Base-by-base conservation (phyloP, 495 filamentous ascomycete genomes). In the Oidiodendron maius region DNA sequence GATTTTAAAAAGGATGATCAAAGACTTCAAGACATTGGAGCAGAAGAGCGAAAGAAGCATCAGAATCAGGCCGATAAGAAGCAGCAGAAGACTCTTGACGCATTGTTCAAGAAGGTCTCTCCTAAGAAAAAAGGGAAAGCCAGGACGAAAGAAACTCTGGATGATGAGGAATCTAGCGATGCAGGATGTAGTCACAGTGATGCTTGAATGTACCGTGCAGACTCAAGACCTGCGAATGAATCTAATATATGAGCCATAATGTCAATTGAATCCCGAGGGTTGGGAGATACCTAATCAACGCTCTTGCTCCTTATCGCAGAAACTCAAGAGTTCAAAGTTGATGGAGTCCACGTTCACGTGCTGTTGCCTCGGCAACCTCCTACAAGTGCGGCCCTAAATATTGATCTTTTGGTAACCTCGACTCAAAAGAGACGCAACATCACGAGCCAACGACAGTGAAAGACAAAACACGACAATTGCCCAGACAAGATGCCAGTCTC, bases 41-140 rank as follows among this genome's bases (percentile, higher is more conserved):
- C 62, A 4, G 69, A 69, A 15, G 87, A 91, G 64, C 72, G 94
- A 34, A 69, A 75, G 53, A 90, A 84, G 66, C 74, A 87, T 42
- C 78, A 83, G 63, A 84, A 83, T 25, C 83, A 87, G 66, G 84
- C 86, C 39, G 78, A 90, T 51, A 78, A 77, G 63, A 90, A 86
- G 65, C 50, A 72, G 48, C 76, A 71, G 52, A 78, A 80, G 28
- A 53, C 48, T 13, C 40, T 56, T 9, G 65, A 64, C 22, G 53
- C 61, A 1, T 54, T 59, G 48, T 56, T 57, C 48, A 75, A 74
- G 62, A 75, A 73, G 61, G 57, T 53, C 1, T 63, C 56, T 25
- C 66, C 64, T 47, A 75, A 78, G 40, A 69, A 68, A 46, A 82
- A 81, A 53, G 76, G 77, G 62, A 74, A 69, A 35, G 56, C 57